Evolutionary conservation across 2,329 filamentous ascomycete genomes (phyloP), one percentile per base, ranked within the genome.

Genomic region (Fonsecaea multimorphosa): DNA sequence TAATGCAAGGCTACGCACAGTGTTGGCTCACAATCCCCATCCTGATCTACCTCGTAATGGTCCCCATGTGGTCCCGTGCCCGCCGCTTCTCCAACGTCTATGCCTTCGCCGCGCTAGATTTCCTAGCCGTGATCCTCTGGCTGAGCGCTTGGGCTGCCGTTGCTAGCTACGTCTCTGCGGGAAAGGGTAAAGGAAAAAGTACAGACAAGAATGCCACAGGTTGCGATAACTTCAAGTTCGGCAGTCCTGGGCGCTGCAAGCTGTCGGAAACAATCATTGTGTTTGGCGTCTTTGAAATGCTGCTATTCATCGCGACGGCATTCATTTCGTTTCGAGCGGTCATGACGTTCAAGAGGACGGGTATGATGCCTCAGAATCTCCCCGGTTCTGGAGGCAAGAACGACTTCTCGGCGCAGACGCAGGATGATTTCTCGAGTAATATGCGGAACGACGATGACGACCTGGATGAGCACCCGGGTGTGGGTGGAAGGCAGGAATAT

Each of bases 51-150:
- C 83, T 87, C 61, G 80, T 83, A 53, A 85, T 85, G 74, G 84
- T 86, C 3, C 86, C 86, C 4, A 84, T 86, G 78, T 88, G 85
- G 83, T 81, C 82, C 27, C 83, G 86, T 68, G 83, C 85, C 29
- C 80, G 80, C 69, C 80, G 82, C 58, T 86, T 88, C 72, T 83
- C 84, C 63, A 87, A 87, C 71, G 83, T 84, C 40, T 87, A 87
- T 72, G 86, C 84, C 59, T 87, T 87, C 72, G 82, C 84, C 8
- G 77, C 79, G 1, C 74, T 88, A 63, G 86, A 89, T 71, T 74
- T 80, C 14, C 71, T 87, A 27, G 86, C 82, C 72, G 75, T 81
- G 4, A 73, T 88, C 9, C 74, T 88, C 44, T 89, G 86, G 86
- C 85, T 88, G 72, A 80, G 81, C 4, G 86, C 86, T 3, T 86